Conservation (phyloP, 345 rosid genomes). For the Populus davidiana region DNA sequence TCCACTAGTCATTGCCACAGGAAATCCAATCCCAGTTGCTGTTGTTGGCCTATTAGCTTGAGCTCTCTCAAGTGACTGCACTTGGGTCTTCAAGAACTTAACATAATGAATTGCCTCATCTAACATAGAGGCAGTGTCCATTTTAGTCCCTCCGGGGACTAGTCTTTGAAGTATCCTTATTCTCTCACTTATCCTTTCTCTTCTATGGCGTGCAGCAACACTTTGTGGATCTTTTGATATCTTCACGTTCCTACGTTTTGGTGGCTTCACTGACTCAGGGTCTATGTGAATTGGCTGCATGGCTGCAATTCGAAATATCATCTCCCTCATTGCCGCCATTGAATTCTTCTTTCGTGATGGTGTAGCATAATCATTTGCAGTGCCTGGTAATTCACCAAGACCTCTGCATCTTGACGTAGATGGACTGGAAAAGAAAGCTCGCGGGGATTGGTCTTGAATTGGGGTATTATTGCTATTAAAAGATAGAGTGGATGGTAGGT, state of each 20-base stretch:
- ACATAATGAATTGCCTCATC: conserved; percentile 73
- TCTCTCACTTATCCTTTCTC: conserved; percentile 69
- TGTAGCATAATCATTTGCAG: conserved; percentile 16
- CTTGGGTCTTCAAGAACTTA: conserved; percentile 68
- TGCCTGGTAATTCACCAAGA: conserved; percentile 17
- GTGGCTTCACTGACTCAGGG: conserved; percentile 64
- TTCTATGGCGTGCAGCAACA: conserved; percentile 61
- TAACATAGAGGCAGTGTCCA: conserved; percentile 78
- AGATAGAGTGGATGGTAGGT: conserved; percentile 12
- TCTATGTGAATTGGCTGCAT: conserved; percentile 73
- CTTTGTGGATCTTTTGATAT: conserved; percentile 74
- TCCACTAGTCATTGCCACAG: conserved; percentile 33
- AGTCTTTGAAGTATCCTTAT: conserved; percentile 65
- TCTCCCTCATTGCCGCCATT: conserved; percentile 73
- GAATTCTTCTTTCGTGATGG: conserved; percentile 37
- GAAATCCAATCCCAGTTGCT: conserved; percentile 32
- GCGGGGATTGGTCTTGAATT: conserved; percentile 12
- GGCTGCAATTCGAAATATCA: conserved; percentile 62
- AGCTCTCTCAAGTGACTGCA: conserved; percentile 51
- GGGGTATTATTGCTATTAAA: conserved; percentile 8
- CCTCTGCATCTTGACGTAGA: conserved; percentile 21
- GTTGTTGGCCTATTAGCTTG: conserved; percentile 22
- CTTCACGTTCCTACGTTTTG: conserved; percentile 62
- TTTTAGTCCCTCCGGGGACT: conserved; percentile 74
- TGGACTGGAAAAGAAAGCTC: conserved; percentile 4